These are phyloP conservation scores for Aspergillus sp. DNA, from an alignment of 2,329 filamentous ascomycete species.

Conservation along the genomic window DNA sequence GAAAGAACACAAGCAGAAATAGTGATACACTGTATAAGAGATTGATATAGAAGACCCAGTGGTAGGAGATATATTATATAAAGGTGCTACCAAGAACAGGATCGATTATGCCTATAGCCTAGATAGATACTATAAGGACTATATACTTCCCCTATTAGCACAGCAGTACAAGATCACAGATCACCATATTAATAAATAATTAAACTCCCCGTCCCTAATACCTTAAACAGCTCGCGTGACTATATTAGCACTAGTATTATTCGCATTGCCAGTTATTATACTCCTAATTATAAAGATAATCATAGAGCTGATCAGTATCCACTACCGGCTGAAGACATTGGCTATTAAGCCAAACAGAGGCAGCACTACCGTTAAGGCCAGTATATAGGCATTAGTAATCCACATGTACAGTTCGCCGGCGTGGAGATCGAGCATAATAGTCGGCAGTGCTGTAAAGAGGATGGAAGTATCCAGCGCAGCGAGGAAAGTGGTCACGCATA, in stretches of 20 bases:
- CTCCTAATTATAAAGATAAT: conserved; percentile 45
- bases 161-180: conserved; percentile 40
- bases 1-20: conserved; percentile 1
- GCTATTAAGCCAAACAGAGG: conserved; percentile 8
- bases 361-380: not conserved
- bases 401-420: conserved; percentile 34
- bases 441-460: conserved; percentile 41
- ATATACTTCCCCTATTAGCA: conserved; percentile 26
- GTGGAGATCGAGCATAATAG: conserved; percentile 33
- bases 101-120: conserved; percentile 23
- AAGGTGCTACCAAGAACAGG: conserved; percentile 31
- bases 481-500: conserved; percentile 25
- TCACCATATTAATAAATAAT: conserved; percentile 38
- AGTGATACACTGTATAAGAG: conserved; percentile 23
- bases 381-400: conserved; percentile 21
- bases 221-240: conserved; percentile 43
- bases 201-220: conserved; percentile 44
- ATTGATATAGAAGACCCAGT: conserved; percentile 32
- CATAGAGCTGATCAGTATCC: conserved; percentile 39
- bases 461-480: conserved; percentile 40
- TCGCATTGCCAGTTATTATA: conserved; percentile 34
- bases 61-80: conserved; percentile 21
- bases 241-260: conserved; percentile 31
- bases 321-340: conserved; percentile 42
- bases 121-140: conserved; percentile 21